These are phyloP conservation scores for Backusella tuberculispora DNA, from an alignment of 192 early-diverging fungal species.

Conservation along the genomic window DNA sequence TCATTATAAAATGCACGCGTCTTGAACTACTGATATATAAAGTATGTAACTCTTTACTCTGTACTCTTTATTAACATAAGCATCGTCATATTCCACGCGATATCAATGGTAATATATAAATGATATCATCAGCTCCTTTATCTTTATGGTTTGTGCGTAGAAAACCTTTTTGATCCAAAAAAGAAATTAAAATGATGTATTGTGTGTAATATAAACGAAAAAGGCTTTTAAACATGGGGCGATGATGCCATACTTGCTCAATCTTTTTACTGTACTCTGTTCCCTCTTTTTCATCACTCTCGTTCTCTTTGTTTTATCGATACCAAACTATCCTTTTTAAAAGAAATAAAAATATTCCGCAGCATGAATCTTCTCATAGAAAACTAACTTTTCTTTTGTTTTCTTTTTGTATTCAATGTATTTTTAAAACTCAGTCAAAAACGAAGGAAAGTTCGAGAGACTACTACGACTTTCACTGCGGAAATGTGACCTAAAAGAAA, in stretches of 20 bases:
- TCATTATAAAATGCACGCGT: too few species aligned
- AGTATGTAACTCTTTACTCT: too few species aligned
- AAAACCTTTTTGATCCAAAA: background rate
- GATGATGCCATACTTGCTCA: background rate
- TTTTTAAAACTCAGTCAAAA: background rate
- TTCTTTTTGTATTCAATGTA: background rate
- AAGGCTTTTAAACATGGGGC: constrained; percentile 8
- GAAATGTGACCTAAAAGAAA: constrained; percentile 3
- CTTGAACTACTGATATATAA: too few species aligned
- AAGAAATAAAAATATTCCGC: background rate
- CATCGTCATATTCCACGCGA: too few species aligned
- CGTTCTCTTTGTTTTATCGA: background rate
- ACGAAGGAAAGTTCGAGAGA: background rate
- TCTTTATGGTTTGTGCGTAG: too few species aligned
- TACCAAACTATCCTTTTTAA: background rate
- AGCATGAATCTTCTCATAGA: background rate
- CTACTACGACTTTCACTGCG: background rate
- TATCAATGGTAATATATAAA: too few species aligned
- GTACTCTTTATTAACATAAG: too few species aligned
- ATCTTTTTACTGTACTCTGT: background rate
- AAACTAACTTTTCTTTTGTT: background rate
- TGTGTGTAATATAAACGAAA: constrained; percentile 3
- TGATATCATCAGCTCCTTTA: too few species aligned
- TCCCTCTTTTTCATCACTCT: background rate
- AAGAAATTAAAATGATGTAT: background rate